Evolutionary conservation across 2,329 filamentous ascomycete species (phyloP).

Genomic region (Aspergillus pseudotamarii): DNA sequence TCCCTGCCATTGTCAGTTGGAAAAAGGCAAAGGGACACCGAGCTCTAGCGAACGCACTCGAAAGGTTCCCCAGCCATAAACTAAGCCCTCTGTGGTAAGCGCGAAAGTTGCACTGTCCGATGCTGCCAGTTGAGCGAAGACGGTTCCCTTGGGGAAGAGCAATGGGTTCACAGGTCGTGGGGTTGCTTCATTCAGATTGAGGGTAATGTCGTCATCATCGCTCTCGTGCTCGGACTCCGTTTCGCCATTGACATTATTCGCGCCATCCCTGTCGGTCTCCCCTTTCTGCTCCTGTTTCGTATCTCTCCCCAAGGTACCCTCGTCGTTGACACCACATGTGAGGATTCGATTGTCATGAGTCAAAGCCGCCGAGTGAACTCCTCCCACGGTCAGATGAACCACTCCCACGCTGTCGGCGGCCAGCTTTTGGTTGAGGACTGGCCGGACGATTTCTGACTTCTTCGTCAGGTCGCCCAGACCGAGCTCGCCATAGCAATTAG

Average conservation of each 20-base stretch:
- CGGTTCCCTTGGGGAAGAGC: slow-evolving; percentile 62
- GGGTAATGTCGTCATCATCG: slow-evolving; percentile 57
- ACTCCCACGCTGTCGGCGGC: slow-evolving; percentile 55
- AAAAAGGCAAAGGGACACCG: too few species aligned
- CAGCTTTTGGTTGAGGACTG: slow-evolving; percentile 68
- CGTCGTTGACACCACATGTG: slow-evolving; percentile 88
- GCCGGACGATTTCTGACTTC: slow-evolving; percentile 70
- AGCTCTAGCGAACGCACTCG: slow-evolving; percentile 51
- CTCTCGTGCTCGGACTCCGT: slow-evolving; percentile 34
- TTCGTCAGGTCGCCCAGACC: slow-evolving; percentile 69
- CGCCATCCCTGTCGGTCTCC: slow-evolving; percentile 37
- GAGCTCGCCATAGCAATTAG: slow-evolving; percentile 74
- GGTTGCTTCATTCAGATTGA: slow-evolving; percentile 74
- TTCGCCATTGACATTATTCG: neutral
- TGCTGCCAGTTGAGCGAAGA: slow-evolving; percentile 69
- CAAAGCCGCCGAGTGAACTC: slow-evolving; percentile 76
- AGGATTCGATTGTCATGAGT: slow-evolving; percentile 78
- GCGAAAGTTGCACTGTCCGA: slow-evolving; percentile 76
- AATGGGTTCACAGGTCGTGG: slow-evolving; percentile 59
- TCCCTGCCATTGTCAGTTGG: slow-evolving; percentile 39
- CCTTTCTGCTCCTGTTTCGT: slow-evolving; percentile 53
- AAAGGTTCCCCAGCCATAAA: slow-evolving; percentile 87
- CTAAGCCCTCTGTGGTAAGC: slow-evolving; percentile 71
- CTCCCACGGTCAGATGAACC: slow-evolving; percentile 62
- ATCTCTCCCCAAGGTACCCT: slow-evolving; percentile 74